Conservation (phyloP, 2,329 filamentous ascomycete species). For the Pseudocercospora eumusae region DNA sequence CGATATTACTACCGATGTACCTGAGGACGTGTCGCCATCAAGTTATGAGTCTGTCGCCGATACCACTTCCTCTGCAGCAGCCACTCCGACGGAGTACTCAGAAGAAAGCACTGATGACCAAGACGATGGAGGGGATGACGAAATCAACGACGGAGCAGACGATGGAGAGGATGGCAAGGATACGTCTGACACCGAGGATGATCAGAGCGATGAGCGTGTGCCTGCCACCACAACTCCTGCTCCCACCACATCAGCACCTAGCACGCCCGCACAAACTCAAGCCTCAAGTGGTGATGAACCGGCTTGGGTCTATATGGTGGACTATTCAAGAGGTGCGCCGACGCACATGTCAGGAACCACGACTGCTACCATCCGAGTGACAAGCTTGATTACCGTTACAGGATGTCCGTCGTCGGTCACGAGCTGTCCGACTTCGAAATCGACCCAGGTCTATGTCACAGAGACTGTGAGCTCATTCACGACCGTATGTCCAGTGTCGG, state of each 20-base stretch:
- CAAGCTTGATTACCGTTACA: not conserved
- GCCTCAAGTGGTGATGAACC: not conserved
- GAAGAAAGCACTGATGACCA: not conserved
- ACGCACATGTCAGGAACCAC: not conserved
- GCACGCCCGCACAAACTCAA: not conserved
- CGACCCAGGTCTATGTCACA: not conserved
- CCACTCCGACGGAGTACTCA: not conserved
- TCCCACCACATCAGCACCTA: not conserved
- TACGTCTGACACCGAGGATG: not conserved
- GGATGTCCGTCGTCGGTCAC: not conserved
- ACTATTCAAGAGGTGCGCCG: not conserved
- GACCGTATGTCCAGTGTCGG: not conserved
- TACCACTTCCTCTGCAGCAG: not conserved
- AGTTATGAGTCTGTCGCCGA: not conserved
- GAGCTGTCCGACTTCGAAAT: not conserved
- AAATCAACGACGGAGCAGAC: not conserved
- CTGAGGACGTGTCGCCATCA: not conserved
- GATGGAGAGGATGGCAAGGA: not conserved
- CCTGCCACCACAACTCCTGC: not conserved
- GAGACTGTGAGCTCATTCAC: not conserved
- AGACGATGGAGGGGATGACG: not conserved
- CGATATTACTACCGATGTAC: not conserved
- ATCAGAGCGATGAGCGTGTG: not conserved
- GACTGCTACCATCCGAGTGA: not conserved
- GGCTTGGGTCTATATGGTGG: not conserved